Evolutionary conservation across 352 stramenopile species (phyloP), one percentile per base, ranked within the genome.

Genomic region (Globisporangium perplexum): DNA sequence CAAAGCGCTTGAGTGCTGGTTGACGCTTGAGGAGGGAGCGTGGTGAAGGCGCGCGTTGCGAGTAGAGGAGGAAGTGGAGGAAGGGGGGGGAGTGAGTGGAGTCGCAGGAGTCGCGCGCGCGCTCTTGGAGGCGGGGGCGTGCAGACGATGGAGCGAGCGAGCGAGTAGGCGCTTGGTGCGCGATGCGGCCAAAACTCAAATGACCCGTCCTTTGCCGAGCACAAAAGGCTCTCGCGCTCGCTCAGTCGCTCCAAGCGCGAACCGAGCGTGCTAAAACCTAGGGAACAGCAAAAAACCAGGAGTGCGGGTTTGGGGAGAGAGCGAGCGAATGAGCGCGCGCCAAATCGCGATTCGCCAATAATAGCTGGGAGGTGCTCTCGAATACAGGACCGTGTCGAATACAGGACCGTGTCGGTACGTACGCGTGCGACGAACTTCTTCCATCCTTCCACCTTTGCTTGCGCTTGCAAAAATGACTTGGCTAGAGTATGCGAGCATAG

Each of bases 151-250:
- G 20, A 45, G 18, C 30, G 43, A 43, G 41, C 65, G 61, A 46
- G 47, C 33, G 36, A 31, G 24, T 50, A 39, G 47, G 57, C 72
- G 57, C 55, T 64, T 55, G 55, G 61, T 83, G 72, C 64, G 59
- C 68, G 60, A 71, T 69, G 66, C 60, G 60, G 72, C 48, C 56
- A 86, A 88, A 79, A 60, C 74, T 74, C 67, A 79, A 88, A 88
- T 88, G 77, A 82, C 58, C 66, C 51, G 42, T 60, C 51, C 51
- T 63, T 58, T 63, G 50, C 50, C 33, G 38, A 52, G 41, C 42
- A 36, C 35, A 14, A 24, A 42, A 56, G 18, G 22, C 24, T 15
- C 44, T 7, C 14, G 36, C 26, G 42, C 20, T n/a, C 10, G 20
- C 23, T 47, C 42, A 22, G 15, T 50, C 45, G 7, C 12, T 18